A percentile compares a stretch with the other conserved stretches of the same genome.
phyloP scores from a whole-genome alignment of 306 rosid genomes.

The Boehmeria nivea region DNA sequence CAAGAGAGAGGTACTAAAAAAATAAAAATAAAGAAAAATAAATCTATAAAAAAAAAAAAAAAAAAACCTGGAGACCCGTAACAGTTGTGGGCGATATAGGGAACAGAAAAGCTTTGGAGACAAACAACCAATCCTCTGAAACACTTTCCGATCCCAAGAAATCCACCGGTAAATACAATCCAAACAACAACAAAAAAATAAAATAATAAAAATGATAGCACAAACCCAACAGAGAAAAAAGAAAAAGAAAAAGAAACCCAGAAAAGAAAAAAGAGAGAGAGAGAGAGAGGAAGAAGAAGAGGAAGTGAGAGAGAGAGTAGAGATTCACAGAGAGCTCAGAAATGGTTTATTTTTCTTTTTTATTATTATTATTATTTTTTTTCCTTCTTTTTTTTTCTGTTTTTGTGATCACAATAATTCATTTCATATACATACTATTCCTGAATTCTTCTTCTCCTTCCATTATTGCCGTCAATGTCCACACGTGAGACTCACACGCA shows the following conservation, averaged over 20 bases:
- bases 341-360: not conserved
- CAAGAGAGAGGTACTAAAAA: not conserved
- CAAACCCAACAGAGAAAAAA: not conserved
- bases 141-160: slow-evolving; percentile 51
- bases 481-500: slow-evolving; percentile 50
- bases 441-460: slow-evolving; percentile 39
- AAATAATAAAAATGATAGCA: not conserved
- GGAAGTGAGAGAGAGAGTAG: slow-evolving; percentile 1
- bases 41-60: slow-evolving; percentile 20
- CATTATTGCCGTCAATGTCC: slow-evolving; percentile 31
- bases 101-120: slow-evolving; percentile 38
- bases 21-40: slow-evolving; percentile 4
- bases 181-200: not conserved
- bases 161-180: not conserved
- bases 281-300: slow-evolving; percentile 3
- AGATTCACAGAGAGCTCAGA: slow-evolving; percentile 22
- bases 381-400: not conserved
- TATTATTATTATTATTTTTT: slow-evolving; percentile 4
- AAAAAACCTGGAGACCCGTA: slow-evolving; percentile 39
- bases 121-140: slow-evolving; percentile 37
- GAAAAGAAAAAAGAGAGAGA: not conserved
- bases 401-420: slow-evolving; percentile 1
- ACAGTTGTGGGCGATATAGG: slow-evolving; percentile 39
- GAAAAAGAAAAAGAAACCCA: slow-evolving; percentile 5
- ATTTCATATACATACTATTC: slow-evolving; percentile 42